Conservation (phyloP, 768 basidiomycete species). For the Lactarius tabidus region DNA sequence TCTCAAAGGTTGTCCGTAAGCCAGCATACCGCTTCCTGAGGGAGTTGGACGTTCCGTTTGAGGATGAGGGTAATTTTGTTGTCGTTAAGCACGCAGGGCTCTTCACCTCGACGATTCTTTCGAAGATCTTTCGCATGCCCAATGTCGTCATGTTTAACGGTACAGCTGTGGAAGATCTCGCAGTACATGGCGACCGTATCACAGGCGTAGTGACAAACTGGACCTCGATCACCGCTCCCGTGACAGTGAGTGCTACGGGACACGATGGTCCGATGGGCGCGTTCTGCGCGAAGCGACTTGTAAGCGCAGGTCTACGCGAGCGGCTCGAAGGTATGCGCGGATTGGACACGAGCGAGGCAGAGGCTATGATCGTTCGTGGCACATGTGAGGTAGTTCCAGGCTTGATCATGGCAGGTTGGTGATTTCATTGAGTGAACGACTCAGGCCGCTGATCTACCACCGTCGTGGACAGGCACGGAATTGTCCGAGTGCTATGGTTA, state of each 20-base stretch:
- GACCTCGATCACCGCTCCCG: conserved; percentile 70
- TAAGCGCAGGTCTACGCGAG: conserved; percentile 68
- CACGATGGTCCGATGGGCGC: conserved; percentile 81
- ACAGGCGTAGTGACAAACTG: conserved; percentile 55
- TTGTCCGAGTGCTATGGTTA: conserved; percentile 61
- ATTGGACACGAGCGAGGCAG: conserved; percentile 78
- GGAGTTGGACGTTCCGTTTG: conserved; percentile 67
- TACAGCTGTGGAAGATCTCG: conserved; percentile 77
- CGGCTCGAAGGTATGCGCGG: conserved; percentile 78
- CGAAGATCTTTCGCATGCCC: conserved; percentile 62
- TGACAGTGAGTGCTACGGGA: conserved; percentile 67
- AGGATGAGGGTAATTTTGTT: conserved; percentile 73
- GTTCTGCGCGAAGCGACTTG: conserved; percentile 75
- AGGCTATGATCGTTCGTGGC: conserved; percentile 73
- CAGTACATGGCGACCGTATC: conserved; percentile 56
- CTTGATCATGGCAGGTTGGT: conserved; percentile 66
- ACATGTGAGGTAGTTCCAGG: conserved; percentile 76
- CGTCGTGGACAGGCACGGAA: conserved; percentile 66
- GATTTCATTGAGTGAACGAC: too few species aligned
- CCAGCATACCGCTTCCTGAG: conserved; percentile 69
- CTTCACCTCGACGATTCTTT: conserved; percentile 74
- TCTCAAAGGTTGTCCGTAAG: conserved; percentile 63
- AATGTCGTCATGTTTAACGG: conserved; percentile 77
- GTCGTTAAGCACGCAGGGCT: conserved; percentile 80
- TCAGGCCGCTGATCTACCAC: conserved; percentile 1